Evolutionary conservation across 2,329 filamentous ascomycete species (phyloP).

Genomic region (Aspergillus costaricaensis): DNA sequence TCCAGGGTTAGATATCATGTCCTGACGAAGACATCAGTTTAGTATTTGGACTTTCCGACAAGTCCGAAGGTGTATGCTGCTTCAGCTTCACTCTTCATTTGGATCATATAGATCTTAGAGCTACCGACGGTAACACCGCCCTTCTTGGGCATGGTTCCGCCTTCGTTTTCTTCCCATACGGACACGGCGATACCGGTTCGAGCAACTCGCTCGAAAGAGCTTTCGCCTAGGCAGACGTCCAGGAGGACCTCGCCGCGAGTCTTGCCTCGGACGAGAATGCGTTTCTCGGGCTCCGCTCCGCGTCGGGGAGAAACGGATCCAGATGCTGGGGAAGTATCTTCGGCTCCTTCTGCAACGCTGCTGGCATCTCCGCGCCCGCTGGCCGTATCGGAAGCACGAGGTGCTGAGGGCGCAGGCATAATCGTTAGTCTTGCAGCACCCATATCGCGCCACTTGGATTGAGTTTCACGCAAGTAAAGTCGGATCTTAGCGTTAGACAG

Average conservation of each 20-base stretch:
- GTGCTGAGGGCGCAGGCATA: slow-evolving; percentile 57
- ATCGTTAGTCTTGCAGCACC: slow-evolving; percentile 83
- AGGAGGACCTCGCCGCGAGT: slow-evolving; percentile 68
- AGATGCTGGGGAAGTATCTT: slow-evolving; percentile 31
- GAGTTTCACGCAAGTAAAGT: slow-evolving; percentile 74
- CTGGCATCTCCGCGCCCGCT: slow-evolving; percentile 49
- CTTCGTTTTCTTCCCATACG: slow-evolving; percentile 77
- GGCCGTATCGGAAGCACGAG: slow-evolving; percentile 40
- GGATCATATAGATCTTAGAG: slow-evolving; percentile 66
- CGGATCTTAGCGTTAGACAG: slow-evolving; percentile 74
- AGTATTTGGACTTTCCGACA: slow-evolving; percentile 56
- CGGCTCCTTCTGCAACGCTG: slow-evolving; percentile 19
- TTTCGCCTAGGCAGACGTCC: slow-evolving; percentile 81
- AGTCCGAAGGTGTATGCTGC: slow-evolving; percentile 57
- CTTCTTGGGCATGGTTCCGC: slow-evolving; percentile 57
- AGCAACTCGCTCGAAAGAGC: slow-evolving; percentile 80
- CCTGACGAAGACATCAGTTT: neutral
- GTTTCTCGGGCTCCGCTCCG: slow-evolving; percentile 74
- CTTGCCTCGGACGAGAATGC: slow-evolving; percentile 75
- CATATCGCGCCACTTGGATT: slow-evolving; percentile 86
- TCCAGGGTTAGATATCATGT: too few relatives aligned
- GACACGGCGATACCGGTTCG: slow-evolving; percentile 84
- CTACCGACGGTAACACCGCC: slow-evolving; percentile 61
- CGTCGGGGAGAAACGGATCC: slow-evolving; percentile 42
- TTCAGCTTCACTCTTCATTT: slow-evolving; percentile 58